Base-by-base conservation (phyloP, 148 eudicot genomes). In the Selenicereus undatus region DNA sequence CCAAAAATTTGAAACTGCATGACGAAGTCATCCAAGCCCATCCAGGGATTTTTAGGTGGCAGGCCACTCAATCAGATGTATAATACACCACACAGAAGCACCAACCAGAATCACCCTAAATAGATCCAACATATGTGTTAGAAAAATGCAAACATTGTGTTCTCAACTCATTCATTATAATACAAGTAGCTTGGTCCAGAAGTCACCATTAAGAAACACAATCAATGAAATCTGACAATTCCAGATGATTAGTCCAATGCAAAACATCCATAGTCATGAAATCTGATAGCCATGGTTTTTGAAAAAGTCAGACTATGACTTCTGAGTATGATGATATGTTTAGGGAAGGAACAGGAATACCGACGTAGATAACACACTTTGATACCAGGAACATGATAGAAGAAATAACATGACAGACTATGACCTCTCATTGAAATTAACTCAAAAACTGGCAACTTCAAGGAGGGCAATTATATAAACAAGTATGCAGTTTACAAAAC, bases 341-440 rank as follows among this genome's bases (percentile, higher is more conserved):
- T 64, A 64, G 29, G 12, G 3, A 64, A 11, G 12, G 29, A 8
- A 48, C 20, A 68, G 77, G 62, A 64, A 29, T n/a, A 27, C 27
- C 12, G 18, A 27, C 26, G 27, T n/a, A 27, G 30, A 24, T 66
- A 27, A 76, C 78, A 74, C 84, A 93, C 99, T 95, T 96, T 96
- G 85, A 96, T 83, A 75, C 99, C 99, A 82, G 99, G 99, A 88
- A 96, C 99, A 80, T 96, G 99, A 83, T 98, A 96, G 84, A 96
- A 96, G 80, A 96, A 94, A 73, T n/a, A n/a, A n/a, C n/a, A n/a
- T n/a, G n/a, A n/a, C n/a, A n/a, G n/a, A n/a, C n/a, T n/a, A n/a
- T n/a, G n/a, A n/a, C n/a, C n/a, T n/a, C n/a, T n/a, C n/a, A n/a
- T n/a, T n/a, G n/a, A n/a, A n/a, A n/a, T n/a, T n/a, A n/a, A n/a